Evolutionary conservation across 305 asterid species (phyloP).

Genomic region (Fraxinus angustifolia): DNA sequence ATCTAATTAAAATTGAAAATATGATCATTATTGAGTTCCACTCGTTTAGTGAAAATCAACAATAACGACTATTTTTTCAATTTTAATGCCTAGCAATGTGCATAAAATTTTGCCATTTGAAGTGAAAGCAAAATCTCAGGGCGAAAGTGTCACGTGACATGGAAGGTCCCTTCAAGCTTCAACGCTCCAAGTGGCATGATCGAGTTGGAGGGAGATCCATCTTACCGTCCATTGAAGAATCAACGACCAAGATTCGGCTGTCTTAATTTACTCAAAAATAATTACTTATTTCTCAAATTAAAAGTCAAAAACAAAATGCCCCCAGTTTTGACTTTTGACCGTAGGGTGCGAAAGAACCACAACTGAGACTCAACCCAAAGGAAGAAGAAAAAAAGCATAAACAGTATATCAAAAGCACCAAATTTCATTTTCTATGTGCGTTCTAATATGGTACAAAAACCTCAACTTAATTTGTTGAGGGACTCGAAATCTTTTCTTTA

Average conservation of each 20-base stretch:
- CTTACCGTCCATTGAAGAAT: slow-evolving; percentile 29
- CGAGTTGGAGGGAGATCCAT: slow-evolving; percentile 34
- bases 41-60: no score
- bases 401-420: slow-evolving; percentile 9
- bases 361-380: neutral
- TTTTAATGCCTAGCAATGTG: neutral
- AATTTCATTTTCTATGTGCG: neutral
- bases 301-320: neutral
- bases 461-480: neutral
- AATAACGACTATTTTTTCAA: no score
- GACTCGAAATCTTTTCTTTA: neutral
- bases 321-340: neutral
- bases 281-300: neutral
- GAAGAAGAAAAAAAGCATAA: neutral
- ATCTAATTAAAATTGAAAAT: no score
- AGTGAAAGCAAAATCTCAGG: neutral
- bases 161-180: neutral
- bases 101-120: neutral
- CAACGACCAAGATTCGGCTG: slow-evolving; percentile 21
- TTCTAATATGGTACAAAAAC: neutral
- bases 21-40: no score
- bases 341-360: neutral
- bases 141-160: neutral
- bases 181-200: neutral
- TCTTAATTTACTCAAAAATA: slow-evolving; percentile 17